phyloP scores from a whole-genome alignment of 1,284 basidiomycete genomes.

The Ceratobasidium sp. region DNA sequence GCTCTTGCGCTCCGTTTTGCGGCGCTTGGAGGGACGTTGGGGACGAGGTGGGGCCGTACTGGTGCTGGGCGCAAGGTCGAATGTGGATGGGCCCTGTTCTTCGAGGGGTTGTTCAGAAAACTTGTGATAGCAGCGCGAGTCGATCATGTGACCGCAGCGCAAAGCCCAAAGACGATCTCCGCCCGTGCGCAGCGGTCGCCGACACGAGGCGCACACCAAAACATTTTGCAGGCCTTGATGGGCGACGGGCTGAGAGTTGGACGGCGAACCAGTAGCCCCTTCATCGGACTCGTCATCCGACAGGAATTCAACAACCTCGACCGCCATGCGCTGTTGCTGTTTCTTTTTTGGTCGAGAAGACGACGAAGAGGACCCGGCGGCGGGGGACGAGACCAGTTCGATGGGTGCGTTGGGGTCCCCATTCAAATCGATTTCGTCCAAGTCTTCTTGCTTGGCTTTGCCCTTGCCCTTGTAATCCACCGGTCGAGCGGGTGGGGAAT shows the following conservation, averaged over 20 bases:
- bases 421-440: neutral
- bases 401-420: constrained; percentile 11
- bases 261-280: neutral
- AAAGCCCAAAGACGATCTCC: constrained; percentile 12
- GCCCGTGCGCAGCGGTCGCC: constrained; percentile 18
- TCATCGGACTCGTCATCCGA: constrained; percentile 15
- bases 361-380: neutral
- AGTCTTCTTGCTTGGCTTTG: neutral
- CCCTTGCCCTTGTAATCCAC: constrained; percentile 22
- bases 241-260: neutral
- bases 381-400: neutral
- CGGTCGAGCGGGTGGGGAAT: constrained; percentile 14
- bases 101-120: neutral
- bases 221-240: neutral
- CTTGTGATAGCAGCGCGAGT: constrained; percentile 18
- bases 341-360: neutral
- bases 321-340: neutral
- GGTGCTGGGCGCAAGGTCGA: neutral
- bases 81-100: neutral
- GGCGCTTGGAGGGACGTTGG: neutral
- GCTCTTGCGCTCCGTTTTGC: neutral
- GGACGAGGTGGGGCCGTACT: neutral
- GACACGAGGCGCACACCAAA: constrained; percentile 15
- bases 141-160: constrained; percentile 29
- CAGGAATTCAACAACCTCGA: constrained; percentile 13